Evolutionary conservation across 1,139 yeast genomes (phyloP).

Genomic region (Suhomyces terraborum): DNA sequence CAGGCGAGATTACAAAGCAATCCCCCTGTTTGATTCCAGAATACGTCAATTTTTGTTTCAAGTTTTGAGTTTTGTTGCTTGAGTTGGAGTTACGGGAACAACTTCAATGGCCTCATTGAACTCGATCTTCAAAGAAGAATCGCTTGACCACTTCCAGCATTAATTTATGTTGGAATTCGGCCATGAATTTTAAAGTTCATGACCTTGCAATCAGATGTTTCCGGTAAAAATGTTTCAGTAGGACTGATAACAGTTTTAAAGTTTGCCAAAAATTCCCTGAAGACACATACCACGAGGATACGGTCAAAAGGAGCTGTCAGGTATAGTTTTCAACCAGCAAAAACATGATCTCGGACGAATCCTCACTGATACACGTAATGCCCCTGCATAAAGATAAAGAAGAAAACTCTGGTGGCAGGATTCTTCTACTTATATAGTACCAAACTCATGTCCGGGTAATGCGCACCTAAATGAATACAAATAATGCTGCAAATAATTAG

Average conservation of each 20-base stretch:
- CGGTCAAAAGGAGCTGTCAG: conserved; percentile 89
- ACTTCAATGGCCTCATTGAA: conserved; percentile 31
- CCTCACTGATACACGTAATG: conserved; percentile 99
- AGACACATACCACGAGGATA: conserved; percentile 46
- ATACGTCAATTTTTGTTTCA: too few relatives aligned
- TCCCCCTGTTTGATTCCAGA: too few relatives aligned
- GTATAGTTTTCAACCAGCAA: conserved; percentile 99
- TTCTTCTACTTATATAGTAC: conserved; percentile 20
- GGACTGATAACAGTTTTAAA: background rate
- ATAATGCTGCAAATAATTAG: conserved; percentile 2
- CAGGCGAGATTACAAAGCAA: too few relatives aligned
- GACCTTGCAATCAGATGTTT: conserved; percentile 4
- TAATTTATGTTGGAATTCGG: background rate
- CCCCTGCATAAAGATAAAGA: conserved; percentile 99
- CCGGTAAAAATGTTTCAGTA: conserved; percentile 1
- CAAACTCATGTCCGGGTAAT: conserved; percentile 24
- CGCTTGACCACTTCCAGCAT: conserved; percentile 12
- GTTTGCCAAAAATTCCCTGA: conserved; percentile 79
- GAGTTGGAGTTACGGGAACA: conserved; percentile 5
- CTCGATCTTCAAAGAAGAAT: conserved; percentile 40
- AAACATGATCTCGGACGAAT: conserved; percentile 99
- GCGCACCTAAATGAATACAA: background rate
- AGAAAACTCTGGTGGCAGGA: conserved; percentile 25
- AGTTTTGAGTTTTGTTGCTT: too few relatives aligned
- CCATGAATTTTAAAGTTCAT: background rate